Evolutionary conservation across 2,329 filamentous ascomycete species (phyloP), one percentile per base, ranked within the genome.

Genomic region (Colletotrichum camelliae): DNA sequence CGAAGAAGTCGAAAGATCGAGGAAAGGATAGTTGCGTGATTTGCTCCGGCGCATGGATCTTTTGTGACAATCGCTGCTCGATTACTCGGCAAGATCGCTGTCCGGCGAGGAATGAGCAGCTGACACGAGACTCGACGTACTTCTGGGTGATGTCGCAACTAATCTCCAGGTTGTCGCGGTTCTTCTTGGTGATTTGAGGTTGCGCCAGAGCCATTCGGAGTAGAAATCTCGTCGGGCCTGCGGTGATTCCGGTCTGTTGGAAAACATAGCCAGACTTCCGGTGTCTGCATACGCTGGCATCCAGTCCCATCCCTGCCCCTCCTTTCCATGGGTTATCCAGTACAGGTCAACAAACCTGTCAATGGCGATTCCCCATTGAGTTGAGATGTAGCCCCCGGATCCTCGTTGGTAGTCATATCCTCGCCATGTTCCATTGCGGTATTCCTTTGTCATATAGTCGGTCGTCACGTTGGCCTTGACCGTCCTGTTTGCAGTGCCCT

Each of bases 101-200:
- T 27, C 39, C 33, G n/a, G 16, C 31, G 8, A n/a, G 4, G 16
- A 43, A 64, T n/a, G 61, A 58, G 70, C 74, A 76, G 16, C 31
- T 57, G 33, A 76, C 48, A 12, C 57, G 57, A 2, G 65, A 72
- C 18, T 73, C 74, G 3, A 76, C 70, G 48, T 76, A 73, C 15
- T 65, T 35, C 55, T 75, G 72, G 8, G 37, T 71, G 27, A 67
- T 29, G 29, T 27, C 37, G 61, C 72, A 75, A 55, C 55, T 18
- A 12, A 52, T 39, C 21, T 24, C 43, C 2, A 58, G 16, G 16
- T 48, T 24, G 31, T 67, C 48, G 16, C 31, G 58, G 2, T 43
- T 15, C 15, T 18, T 37, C 16, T 24, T 35, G n/a, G 35, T 21
- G 18, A 16, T n/a, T 35, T 35, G 24, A 16, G 55, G 27, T 27